phyloP scores from a whole-genome alignment of 2,329 filamentous ascomycete genomes.

The Helotiales sp. region DNA sequence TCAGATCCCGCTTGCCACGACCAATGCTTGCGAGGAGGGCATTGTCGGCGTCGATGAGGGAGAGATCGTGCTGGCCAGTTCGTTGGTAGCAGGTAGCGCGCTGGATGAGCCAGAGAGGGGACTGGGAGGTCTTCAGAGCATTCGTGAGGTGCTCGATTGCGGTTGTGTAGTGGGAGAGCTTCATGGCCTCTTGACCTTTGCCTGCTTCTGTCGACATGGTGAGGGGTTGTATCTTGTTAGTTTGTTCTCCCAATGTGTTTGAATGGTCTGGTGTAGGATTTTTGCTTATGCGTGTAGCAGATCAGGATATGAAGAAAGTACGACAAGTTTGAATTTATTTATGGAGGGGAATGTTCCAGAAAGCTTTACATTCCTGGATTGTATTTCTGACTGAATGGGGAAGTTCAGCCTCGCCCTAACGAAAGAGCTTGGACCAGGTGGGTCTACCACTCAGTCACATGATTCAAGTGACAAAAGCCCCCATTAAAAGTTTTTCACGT shows the following conservation, averaged over 20 bases:
- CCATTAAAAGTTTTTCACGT: too few relatives aligned
- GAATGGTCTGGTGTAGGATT: background rate
- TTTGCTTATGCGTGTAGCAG: background rate
- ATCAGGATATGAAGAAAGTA: background rate
- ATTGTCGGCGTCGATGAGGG: slow-evolving; percentile 72
- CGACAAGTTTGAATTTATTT: background rate
- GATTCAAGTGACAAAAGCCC: background rate
- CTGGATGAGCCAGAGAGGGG: slow-evolving; percentile 80
- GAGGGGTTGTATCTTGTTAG: background rate
- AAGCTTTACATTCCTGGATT: background rate
- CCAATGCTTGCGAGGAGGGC: slow-evolving; percentile 66
- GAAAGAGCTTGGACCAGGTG: background rate
- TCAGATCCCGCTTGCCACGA: slow-evolving; percentile 75
- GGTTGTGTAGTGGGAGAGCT: slow-evolving; percentile 64
- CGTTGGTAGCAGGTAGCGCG: slow-evolving; percentile 81
- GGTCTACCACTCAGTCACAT: background rate
- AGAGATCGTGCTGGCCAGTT: slow-evolving; percentile 62
- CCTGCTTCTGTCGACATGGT: slow-evolving; percentile 56
- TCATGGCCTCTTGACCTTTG: slow-evolving; percentile 63
- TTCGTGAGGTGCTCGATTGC: slow-evolving; percentile 72
- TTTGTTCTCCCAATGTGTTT: background rate
- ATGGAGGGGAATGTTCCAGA: slow-evolving; percentile 9
- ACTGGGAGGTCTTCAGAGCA: slow-evolving; percentile 72
- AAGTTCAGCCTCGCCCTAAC: slow-evolving; percentile 2
- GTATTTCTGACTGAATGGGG: background rate